These are phyloP conservation scores for Cryphonectria nitschkei DNA, from an alignment of 2,329 filamentous ascomycete genomes.

Conservation along the genomic window DNA sequence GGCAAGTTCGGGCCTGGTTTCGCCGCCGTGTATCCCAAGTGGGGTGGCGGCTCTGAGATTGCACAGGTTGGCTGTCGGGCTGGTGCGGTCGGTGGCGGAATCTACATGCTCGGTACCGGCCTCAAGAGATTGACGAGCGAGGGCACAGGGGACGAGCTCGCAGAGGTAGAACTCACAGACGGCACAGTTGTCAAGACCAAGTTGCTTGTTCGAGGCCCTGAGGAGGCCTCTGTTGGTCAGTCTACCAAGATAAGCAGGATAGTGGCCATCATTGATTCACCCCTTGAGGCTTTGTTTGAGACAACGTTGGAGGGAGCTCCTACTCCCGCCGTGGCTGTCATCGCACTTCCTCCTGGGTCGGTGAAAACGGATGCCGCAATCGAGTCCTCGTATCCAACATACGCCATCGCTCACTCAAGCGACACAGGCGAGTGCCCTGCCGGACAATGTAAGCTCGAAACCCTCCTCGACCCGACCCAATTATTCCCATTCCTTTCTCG, in stretches of 20 bases:
- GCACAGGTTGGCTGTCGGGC: conserved; percentile 90
- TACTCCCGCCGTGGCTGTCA: conserved; percentile 71
- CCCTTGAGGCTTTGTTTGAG: conserved; percentile 70
- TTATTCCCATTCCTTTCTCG: conserved; percentile 31
- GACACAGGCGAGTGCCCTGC: conserved; percentile 90
- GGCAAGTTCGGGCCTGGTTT: conserved; percentile 88
- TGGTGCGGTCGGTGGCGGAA: conserved; percentile 84
- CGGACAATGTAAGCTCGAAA: conserved; percentile 79
- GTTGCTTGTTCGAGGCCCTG: conserved; percentile 52
- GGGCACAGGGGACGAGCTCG: conserved; percentile 20
- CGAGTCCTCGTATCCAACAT: conserved; percentile 52
- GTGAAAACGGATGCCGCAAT: conserved; percentile 41
- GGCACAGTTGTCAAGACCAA: conserved; percentile 60
- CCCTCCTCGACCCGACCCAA: conserved; percentile 28
- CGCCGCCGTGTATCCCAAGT: conserved; percentile 87
- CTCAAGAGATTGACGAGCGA: conserved; percentile 47
- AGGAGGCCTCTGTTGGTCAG: conserved; percentile 35
- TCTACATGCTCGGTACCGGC: conserved; percentile 83
- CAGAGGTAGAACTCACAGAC: conserved; percentile 52
- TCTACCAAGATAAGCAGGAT: conserved; percentile 56
- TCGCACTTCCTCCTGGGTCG: conserved; percentile 64
- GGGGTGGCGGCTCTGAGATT: conserved; percentile 87
- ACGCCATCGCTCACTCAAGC: conserved; percentile 75
- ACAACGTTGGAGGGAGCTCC: conserved; percentile 74
- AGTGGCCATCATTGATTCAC: conserved; percentile 70